phyloP scores from a whole-genome alignment of 768 basidiomycete genomes.

The Postia placenta region DNA sequence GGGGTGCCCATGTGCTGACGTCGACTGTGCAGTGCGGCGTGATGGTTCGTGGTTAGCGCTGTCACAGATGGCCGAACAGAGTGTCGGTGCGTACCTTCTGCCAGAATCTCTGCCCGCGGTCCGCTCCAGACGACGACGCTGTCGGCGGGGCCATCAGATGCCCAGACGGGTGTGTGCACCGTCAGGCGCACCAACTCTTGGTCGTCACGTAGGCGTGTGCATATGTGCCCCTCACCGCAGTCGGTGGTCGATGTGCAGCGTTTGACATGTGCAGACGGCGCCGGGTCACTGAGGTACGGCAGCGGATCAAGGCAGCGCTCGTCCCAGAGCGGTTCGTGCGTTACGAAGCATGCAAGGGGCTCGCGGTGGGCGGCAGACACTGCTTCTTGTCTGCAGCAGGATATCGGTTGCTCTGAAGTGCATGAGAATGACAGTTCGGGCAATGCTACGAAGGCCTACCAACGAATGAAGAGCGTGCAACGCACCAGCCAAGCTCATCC shows the following conservation, averaged over 20 bases:
- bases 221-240: conserved; percentile 37
- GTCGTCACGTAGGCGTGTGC: conserved; percentile 45
- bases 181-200: conserved; percentile 54
- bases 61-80: no score
- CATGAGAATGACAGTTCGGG: neutral
- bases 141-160: conserved; percentile 5
- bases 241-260: conserved; percentile 37
- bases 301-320: conserved; percentile 55
- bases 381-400: conserved; percentile 16
- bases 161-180: conserved; percentile 23
- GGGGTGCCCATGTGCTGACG: conserved; percentile 43
- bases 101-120: conserved; percentile 54
- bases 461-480: conserved; percentile 24
- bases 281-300: conserved; percentile 31
- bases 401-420: conserved; percentile 21
- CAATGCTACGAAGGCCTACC: conserved; percentile 17
- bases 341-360: conserved; percentile 40
- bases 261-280: neutral
- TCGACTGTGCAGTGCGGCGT: conserved; percentile 35
- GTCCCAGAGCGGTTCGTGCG: conserved; percentile 8
- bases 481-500: conserved; percentile 58
- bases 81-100: conserved; percentile 57
- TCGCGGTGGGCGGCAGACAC: neutral
- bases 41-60: no score
- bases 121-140: conserved; percentile 69